Evolutionary conservation across 345 rosid species (phyloP).

Genomic region (Acer saccharum): DNA sequence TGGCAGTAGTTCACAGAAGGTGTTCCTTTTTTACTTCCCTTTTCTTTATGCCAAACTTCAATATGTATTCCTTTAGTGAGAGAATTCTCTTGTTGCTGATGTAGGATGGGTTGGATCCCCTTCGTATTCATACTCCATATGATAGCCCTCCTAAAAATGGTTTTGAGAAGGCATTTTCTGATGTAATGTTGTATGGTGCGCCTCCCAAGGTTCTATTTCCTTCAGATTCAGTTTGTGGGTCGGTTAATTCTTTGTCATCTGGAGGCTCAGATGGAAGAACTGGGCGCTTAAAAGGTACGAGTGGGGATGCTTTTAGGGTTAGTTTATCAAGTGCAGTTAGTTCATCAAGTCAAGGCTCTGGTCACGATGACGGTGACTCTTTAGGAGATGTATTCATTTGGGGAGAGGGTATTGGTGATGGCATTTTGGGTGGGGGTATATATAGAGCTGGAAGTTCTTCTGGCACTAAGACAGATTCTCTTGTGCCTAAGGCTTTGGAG

Average conservation of each 20-base stretch:
- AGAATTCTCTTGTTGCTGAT: slow-evolving; percentile 27
- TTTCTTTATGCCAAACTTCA: slow-evolving; percentile 15
- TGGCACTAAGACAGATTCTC: slow-evolving; percentile 61
- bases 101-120: slow-evolving; percentile 57
- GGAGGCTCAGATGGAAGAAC: slow-evolving; percentile 71
- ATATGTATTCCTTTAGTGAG: slow-evolving; percentile 18
- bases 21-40: slow-evolving; percentile 24
- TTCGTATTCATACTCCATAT: slow-evolving; percentile 56
- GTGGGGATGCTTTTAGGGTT: slow-evolving; percentile 73
- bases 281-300: slow-evolving; percentile 47
- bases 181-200: slow-evolving; percentile 55
- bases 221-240: slow-evolving; percentile 61
- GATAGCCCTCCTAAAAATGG: slow-evolving; percentile 67
- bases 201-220: slow-evolving; percentile 62
- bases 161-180: slow-evolving; percentile 63
- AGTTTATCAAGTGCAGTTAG: slow-evolving; percentile 86
- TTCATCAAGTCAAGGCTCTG: slow-evolving; percentile 83
- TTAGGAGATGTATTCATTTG: slow-evolving; percentile 80
- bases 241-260: slow-evolving; percentile 66
- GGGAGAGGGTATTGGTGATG: slow-evolving; percentile 83
- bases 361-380: slow-evolving; percentile 79
- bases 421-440: slow-evolving; percentile 67
- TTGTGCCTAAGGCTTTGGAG: slow-evolving; percentile 69
- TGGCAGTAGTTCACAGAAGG: slow-evolving; percentile 72
- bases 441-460: slow-evolving; percentile 47